A percentile compares a stretch with the other conserved stretches of the same genome.
phyloP scores from a whole-genome alignment of 441 rosid species.

The California macrophylla region DNA sequence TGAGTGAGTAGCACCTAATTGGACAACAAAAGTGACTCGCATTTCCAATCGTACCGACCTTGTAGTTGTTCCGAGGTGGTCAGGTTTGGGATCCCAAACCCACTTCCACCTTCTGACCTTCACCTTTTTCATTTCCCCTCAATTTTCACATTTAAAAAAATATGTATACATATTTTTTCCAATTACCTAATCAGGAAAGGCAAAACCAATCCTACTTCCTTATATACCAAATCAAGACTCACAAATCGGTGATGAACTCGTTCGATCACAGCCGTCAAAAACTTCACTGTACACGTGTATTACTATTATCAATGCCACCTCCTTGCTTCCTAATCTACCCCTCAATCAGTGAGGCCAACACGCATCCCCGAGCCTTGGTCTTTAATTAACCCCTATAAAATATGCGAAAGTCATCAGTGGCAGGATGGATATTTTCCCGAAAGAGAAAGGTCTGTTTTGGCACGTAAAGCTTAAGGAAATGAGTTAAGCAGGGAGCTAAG shows the following conservation, averaged over 20 bases:
- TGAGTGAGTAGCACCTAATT: slow-evolving; percentile 31
- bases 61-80: slow-evolving; percentile 18
- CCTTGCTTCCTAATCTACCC: background rate
- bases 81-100: slow-evolving; percentile 1
- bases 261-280: background rate
- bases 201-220: slow-evolving; percentile 17
- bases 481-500: background rate
- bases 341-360: background rate
- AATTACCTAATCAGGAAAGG: slow-evolving; percentile 31
- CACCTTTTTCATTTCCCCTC: background rate
- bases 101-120: background rate
- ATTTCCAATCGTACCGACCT: slow-evolving; percentile 22
- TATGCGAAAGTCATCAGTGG: background rate
- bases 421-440: background rate
- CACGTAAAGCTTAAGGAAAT: background rate
- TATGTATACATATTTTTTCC: background rate
- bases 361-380: background rate
- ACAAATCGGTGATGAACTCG: background rate
- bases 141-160: background rate
- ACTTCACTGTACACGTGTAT: background rate
- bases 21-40: slow-evolving; percentile 35
- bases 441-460: background rate
- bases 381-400: background rate
- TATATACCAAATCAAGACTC: background rate
- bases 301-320: background rate